A percentile compares a stretch with the other conserved stretches of the same genome.
These are phyloP conservation scores for Citrullus mucosospermus DNA, from an alignment of 306 rosid species.

Conservation along the genomic window DNA sequence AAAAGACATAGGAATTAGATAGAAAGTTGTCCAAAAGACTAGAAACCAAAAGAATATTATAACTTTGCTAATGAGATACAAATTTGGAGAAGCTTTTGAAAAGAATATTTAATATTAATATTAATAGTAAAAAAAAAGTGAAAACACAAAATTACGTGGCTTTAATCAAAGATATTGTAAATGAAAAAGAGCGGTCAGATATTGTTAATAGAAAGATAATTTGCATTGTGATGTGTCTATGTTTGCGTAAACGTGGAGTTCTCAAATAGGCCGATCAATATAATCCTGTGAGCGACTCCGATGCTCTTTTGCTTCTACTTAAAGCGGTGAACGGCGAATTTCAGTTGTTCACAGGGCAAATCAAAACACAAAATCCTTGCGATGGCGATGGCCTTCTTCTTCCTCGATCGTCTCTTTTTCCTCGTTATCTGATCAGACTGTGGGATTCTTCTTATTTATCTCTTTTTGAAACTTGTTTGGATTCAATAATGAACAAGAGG, in stretches of 20 bases:
- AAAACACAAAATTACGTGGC: neutral
- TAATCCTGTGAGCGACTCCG: neutral
- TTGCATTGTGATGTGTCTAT: neutral
- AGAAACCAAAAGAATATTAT: too few relatives aligned
- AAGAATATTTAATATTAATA: too few relatives aligned
- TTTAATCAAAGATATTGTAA: neutral
- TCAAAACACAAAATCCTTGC: neutral
- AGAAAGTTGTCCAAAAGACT: too few relatives aligned
- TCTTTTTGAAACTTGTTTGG: neutral
- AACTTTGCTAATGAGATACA: too few relatives aligned
- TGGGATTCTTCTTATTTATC: neutral
- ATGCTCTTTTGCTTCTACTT: neutral
- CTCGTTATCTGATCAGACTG: neutral
- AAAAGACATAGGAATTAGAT: too few relatives aligned
- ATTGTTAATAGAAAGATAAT: too few relatives aligned
- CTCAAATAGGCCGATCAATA: neutral
- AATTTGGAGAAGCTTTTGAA: too few relatives aligned
- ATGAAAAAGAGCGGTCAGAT: neutral
- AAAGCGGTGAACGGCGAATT: neutral
- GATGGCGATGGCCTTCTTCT: neutral
- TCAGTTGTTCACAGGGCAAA: neutral
- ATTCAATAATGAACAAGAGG: constrained; percentile 44
- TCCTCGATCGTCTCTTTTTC: neutral
- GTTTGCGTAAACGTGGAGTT: neutral
- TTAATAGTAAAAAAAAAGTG: too few relatives aligned